Evolutionary conservation across 495 filamentous ascomycete genomes (phyloP), one percentile per base, ranked within the genome.

Genomic region (Talaromyces stipitatus): DNA sequence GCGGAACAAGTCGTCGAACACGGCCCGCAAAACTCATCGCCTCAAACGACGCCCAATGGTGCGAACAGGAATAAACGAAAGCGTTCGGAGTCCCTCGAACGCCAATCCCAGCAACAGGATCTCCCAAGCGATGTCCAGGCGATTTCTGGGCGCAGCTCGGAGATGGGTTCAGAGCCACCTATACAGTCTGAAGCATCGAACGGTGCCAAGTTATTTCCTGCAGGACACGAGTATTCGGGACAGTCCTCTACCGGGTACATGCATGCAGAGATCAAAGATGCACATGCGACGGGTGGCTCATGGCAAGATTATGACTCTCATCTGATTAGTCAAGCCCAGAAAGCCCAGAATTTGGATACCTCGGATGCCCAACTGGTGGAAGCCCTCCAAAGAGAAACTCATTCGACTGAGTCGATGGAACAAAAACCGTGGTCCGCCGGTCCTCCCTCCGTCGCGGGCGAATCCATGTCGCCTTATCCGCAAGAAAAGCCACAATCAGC

Each of bases 361-460:
- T 77, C 78, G 1, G 78, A 81, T 62, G 72, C 70, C 36, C 75
- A 78, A 50, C 60, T 80, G 26, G 77, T 69, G 5, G 77, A 79
- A 60, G 77, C 72, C 20, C 70, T 82, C 16, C 78, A 79, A 55
- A 72, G 75, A n/a, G 76, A 80, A 41, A 71, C 72, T 18, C 71
- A 48, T 32, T 28, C 74, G 26, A 65, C 66, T 23, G 69, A 74
- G 48, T 75, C 79, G 24, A 30, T 62, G n/a, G 50, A 56, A 48
- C 66, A 64, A 41, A 69, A 69, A 43, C 55, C 60, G 50, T 64
- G 72, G 62, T 66, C 65, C 10, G 56, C 61, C 36, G 36, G 53
- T 45, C 32, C 32, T 9, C 59, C 63, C 18, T 68, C 59, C 50
- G 72, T 69, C 22, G 57, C 70, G 20, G 63, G 64, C 7, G 73